Conservation (phyloP, 306 rosid genomes). For the Castanea mollissima region DNA sequence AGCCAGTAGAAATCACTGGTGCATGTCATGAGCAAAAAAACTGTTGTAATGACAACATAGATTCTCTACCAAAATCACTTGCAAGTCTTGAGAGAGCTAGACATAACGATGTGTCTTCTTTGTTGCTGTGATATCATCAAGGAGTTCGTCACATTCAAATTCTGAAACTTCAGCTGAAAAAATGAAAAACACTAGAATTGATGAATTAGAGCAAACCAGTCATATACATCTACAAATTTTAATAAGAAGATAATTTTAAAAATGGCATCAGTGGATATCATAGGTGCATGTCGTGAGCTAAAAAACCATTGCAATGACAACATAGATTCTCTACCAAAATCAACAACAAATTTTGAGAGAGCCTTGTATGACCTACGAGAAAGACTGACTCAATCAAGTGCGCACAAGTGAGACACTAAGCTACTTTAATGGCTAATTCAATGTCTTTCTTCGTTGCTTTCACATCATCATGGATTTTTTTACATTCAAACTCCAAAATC, state of each 20-base stretch:
- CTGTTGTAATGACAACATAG: too few relatives aligned
- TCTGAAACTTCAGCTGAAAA: conserved; percentile 48
- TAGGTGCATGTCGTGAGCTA: conserved; percentile 47
- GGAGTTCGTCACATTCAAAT: conserved; percentile 45
- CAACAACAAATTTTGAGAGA: conserved; percentile 54
- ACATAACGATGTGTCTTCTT: conserved; percentile 59
- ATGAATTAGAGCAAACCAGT: background rate
- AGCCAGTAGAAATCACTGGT: too few relatives aligned
- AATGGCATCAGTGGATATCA: conserved; percentile 12
- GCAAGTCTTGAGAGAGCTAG: conserved; percentile 7
- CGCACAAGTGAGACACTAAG: too few relatives aligned
- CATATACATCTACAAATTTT: background rate
- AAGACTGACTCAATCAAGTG: too few relatives aligned
- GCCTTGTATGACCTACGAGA: conserved; percentile 28
- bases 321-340: conserved; percentile 65
- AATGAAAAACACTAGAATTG: background rate
- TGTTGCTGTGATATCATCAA: conserved; percentile 57
- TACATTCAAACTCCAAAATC: conserved; percentile 52
- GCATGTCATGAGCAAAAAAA: too few relatives aligned
- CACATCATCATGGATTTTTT: conserved; percentile 47
- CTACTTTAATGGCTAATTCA: conserved; percentile 34
- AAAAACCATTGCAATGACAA: conserved; percentile 56
- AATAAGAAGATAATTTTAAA: background rate
- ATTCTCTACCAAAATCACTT: too few relatives aligned
- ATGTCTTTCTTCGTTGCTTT: conserved; percentile 56